Conservation (phyloP, 148 eudicot species). For the Talinum fruticosum region DNA sequence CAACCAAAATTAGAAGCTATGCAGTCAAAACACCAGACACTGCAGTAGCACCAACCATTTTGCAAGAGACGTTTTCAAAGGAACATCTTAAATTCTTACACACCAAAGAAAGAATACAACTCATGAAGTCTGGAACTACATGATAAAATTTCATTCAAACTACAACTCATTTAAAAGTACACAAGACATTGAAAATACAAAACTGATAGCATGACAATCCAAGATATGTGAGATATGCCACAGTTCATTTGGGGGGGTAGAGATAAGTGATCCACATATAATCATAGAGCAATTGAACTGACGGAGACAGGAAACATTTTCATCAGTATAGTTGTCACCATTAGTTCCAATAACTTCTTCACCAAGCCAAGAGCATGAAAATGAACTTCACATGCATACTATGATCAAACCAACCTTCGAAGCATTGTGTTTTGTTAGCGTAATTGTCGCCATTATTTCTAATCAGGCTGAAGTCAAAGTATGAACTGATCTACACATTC, state of each 20-base stretch:
- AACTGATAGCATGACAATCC: too few relatives aligned
- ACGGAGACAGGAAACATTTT: neutral
- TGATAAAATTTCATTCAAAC: neutral
- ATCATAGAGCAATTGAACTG: neutral
- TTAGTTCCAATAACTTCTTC: neutral
- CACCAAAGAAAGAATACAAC: neutral
- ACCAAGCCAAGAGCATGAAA: neutral
- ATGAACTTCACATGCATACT: neutral
- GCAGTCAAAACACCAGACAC: neutral
- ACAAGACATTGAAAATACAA: neutral
- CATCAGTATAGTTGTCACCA: neutral
- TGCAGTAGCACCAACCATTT: neutral
- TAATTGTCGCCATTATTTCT: neutral
- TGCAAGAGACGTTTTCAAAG: neutral
- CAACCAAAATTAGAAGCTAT: constrained; percentile 10
- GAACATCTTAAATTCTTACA: neutral
- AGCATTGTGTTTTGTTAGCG: neutral
- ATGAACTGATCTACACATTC: neutral
- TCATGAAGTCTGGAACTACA: neutral
- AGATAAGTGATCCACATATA: neutral
- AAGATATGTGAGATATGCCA: neutral
- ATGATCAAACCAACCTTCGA: neutral
- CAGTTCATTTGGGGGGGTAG: neutral
- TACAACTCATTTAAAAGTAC: neutral
- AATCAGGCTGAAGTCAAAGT: neutral